Percentiles rank a stretch among this genome's conserved stretches.
phyloP scores from a whole-genome alignment of 345 rosid genomes.

The Euphorbia peplus region DNA sequence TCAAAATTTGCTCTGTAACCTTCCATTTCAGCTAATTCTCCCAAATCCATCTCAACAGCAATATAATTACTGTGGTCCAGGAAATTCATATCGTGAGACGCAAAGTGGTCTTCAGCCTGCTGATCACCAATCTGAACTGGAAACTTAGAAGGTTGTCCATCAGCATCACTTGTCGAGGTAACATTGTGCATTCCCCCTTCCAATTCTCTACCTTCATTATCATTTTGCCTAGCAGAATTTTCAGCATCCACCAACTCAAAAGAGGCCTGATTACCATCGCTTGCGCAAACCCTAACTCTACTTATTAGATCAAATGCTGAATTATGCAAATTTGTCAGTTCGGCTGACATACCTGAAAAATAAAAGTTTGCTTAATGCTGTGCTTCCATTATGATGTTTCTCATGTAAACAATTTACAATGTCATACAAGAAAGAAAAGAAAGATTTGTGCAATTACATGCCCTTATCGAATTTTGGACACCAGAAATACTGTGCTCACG shows the following conservation, averaged over 20 bases:
- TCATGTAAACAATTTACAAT: background rate
- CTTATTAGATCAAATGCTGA: constrained; percentile 66
- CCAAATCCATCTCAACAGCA: constrained; percentile 23
- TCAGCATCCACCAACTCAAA: constrained; percentile 41
- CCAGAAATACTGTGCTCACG: background rate
- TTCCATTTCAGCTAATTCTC: constrained; percentile 43
- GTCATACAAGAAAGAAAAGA: background rate
- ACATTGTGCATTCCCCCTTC: constrained; percentile 31
- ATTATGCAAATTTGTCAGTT: constrained; percentile 50
- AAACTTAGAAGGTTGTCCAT: constrained; percentile 30
- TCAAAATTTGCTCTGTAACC: constrained; percentile 32
- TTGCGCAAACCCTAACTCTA: constrained; percentile 47
- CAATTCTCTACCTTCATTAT: constrained; percentile 34
- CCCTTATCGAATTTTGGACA: background rate
- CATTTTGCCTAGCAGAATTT: constrained; percentile 33
- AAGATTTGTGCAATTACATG: background rate
- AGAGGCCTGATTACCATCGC: constrained; percentile 36
- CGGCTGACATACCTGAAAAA: constrained; percentile 68
- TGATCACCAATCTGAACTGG: constrained; percentile 20
- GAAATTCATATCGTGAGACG: constrained; percentile 15
- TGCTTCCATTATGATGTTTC: background rate
- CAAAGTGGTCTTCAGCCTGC: constrained; percentile 25
- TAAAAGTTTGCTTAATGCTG: background rate
- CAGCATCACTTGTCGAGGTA: constrained; percentile 25
- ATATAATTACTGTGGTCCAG: constrained; percentile 25